Base-by-base conservation (phyloP, 2,329 filamentous ascomycete genomes). In the Trichoderma cornu-damae region DNA sequence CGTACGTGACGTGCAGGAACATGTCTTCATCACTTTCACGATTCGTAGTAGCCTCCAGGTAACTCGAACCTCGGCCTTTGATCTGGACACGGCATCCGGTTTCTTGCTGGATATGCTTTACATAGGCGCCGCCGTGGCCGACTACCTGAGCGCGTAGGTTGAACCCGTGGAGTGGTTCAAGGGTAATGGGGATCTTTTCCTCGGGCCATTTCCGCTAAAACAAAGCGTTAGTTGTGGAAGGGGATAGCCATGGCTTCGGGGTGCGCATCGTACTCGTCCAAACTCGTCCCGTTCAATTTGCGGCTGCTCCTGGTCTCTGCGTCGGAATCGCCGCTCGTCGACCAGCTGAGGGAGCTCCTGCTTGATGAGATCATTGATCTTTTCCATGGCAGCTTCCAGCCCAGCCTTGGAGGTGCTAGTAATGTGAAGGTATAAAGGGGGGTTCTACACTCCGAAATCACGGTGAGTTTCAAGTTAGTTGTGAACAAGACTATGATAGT, bases 71-170 rank as follows among this genome's bases (percentile, higher is more conserved):
- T 62, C 89, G 90, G 16, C 94, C 94, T 72, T 99, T 99, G 76
- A 99, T 99, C 72, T 99, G 94, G 24, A 99, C 94, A 65, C 93
- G 89, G 71, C 94, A 97, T 61, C 89, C 83, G 12, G 94, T 97
- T 73, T 96, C 91, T 69, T 92, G 86, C 73, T 97, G 94, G 63
- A 99, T 97, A 69, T 96, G 93, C 74, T 99, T 99, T 60, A 99
- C 94, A 69, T 97, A 96, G 42, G 90, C 88, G 60, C 94, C 94
- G 30, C 91, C 91, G 65, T 93, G 89, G 49, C 94, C 94, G 55
- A 99, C 94, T 46, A 99, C 93, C 70, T 97, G 92, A 52, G 94
- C 94, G 62, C 94, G 88, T 47, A 99, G 79, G 69, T 99, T 99
- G 76, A 99, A 99, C 18, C 94, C 94, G 22, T 87, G 90, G 53